Percentiles rank a stretch among this genome's conserved stretches.
Conservation (phyloP, 305 asterid genomes). For the Fraxinus paxiana region DNA sequence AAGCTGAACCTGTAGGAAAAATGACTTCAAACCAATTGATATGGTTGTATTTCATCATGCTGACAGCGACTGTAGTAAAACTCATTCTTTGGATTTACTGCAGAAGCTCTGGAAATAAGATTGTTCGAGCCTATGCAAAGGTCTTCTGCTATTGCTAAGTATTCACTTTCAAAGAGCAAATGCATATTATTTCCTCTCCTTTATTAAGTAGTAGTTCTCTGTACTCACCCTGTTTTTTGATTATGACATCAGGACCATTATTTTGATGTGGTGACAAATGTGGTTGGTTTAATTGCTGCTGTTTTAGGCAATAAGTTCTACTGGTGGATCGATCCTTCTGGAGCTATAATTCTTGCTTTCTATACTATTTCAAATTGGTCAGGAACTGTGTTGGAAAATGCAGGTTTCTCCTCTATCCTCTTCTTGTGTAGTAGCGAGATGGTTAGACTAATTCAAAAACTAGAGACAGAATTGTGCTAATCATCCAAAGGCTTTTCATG, state of each 20-base stretch:
- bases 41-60: constrained; percentile 68
- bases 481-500: not conserved
- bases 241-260: constrained; percentile 64
- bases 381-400: constrained; percentile 76
- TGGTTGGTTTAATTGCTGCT: constrained; percentile 80
- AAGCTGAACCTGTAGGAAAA: constrained; percentile 33
- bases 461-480: not conserved
- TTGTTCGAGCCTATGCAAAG: constrained; percentile 84
- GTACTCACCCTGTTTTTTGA: not conserved
- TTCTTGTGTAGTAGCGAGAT: not conserved
- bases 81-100: constrained; percentile 69
- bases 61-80: constrained; percentile 61
- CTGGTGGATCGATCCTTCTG: constrained; percentile 94
- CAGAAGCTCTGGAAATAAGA: constrained; percentile 66
- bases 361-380: constrained; percentile 86
- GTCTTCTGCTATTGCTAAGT: constrained; percentile 22
- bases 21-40: constrained; percentile 48
- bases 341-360: constrained; percentile 68
- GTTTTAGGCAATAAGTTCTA: constrained; percentile 67
- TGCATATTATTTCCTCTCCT: too few species aligned
- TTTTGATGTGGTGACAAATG: constrained; percentile 86
- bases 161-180: not conserved
- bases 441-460: not conserved
- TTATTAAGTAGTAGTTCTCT: not conserved
- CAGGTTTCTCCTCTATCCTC: constrained; percentile 38